Base-by-base conservation (phyloP, 1,284 basidiomycete species). In the Sphaerobolus stellatus region DNA sequence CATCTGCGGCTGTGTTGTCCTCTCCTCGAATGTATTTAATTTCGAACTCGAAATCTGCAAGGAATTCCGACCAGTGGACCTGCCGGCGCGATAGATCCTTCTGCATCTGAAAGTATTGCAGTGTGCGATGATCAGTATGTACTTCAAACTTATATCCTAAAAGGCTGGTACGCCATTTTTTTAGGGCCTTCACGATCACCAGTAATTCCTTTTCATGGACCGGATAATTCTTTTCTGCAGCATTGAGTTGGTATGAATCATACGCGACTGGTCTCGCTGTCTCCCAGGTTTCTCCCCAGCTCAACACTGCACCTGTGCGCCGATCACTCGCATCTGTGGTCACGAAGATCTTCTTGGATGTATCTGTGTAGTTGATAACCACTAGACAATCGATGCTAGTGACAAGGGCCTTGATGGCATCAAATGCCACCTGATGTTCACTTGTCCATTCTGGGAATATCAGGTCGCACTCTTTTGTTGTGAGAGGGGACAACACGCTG, bases 391-490 rank as follows among this genome's bases (percentile, higher is more conserved):
- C 64, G 0, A 46, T 18, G 38, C 57, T 60, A 2, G 51, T 50
- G 1, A 70, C 68, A 0, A 77, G 56, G 0, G 11, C 0, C 49
- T 79, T 78, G 34, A 80, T 73, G n/a, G n/a, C n/a, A n/a, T n/a
- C n/a, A n/a, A n/a, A n/a, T n/a, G n/a, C n/a, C n/a, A n/a, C n/a
- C n/a, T 0, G 66, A 51, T 75, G 66, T 3, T 56, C 45, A 0
- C 14, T 0, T 0, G 57, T 63, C 76, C 74, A 77, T 0, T 5
- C 9, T 16, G 41, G 50, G 14, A 18, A 34, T 34, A 18, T 18
- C 5, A 53, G 53, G 5, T 73, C 60, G 2, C 40, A 48, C 3
- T 62, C 64, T 22, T 66, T 70, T 0, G 56, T 64, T n/a, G n/a
- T n/a, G n/a, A n/a, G n/a, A n/a, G n/a, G n/a, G n/a, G n/a, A n/a